Conservation (phyloP, 31 red algal species). For the Porphyra umbilicalis region DNA sequence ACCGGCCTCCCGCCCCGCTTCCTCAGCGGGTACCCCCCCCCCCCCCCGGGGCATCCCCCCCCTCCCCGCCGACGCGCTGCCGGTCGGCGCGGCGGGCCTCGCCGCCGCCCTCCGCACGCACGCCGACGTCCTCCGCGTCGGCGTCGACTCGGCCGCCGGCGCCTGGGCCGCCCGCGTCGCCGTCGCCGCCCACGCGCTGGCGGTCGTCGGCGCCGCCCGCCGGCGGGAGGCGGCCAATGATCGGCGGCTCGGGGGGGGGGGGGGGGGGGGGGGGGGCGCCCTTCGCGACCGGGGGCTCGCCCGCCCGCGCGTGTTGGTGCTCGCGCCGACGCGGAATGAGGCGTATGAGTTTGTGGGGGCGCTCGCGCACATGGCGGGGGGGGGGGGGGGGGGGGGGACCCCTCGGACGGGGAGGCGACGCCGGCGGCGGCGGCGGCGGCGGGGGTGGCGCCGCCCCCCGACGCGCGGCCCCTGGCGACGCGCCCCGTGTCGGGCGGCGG, state of each 20-base stretch:
- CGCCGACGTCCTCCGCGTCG: not conserved
- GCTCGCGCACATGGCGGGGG: conserved; percentile 27
- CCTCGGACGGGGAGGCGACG: too few relatives aligned
- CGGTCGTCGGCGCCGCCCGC: not conserved
- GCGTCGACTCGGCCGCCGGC: not conserved
- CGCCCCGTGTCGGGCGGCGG: too few relatives aligned
- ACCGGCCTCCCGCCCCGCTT: not conserved
- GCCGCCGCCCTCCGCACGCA: not conserved
- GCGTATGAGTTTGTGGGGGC: conserved; percentile 66
- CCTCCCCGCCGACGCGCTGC: not conserved
- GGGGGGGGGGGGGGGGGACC: conserved; percentile 2
- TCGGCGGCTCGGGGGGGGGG: not conserved
- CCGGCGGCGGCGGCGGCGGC: too few relatives aligned
- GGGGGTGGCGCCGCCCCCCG: too few relatives aligned
- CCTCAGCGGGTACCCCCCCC: not conserved
- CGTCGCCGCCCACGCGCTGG: not conserved
- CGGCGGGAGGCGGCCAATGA: not conserved
- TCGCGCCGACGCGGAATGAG: conserved; percentile 64
- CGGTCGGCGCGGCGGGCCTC: not conserved
- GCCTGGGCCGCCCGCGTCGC: not conserved
- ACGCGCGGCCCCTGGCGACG: too few relatives aligned
- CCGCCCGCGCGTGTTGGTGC: conserved; percentile 54
- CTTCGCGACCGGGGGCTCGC: conserved; percentile 73
- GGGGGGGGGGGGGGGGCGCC: too few relatives aligned
- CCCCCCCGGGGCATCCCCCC: not conserved